Conservation (phyloP, 352 stramenopile genomes). For the Blastocystis sp. region DNA sequence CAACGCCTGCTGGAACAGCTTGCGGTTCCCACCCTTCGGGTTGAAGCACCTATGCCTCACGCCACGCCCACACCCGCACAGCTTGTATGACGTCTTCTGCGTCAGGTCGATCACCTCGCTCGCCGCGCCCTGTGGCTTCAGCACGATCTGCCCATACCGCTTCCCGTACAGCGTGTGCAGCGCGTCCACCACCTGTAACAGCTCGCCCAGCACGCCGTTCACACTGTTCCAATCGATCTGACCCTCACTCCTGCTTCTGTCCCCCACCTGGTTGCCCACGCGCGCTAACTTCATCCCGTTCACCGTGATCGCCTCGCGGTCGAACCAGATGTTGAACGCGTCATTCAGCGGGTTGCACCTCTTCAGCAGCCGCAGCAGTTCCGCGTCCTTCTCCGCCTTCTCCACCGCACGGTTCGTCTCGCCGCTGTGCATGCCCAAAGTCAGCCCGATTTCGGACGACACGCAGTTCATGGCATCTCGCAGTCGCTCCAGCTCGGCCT, state of each 20-base stretch:
- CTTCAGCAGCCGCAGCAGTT: conserved; percentile 32
- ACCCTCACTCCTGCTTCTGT: not conserved
- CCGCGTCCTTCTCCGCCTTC: conserved; percentile 11
- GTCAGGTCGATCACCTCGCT: conserved; percentile 50
- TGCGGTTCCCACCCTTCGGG: conserved; percentile 38
- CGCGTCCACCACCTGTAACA: conserved; percentile 4
- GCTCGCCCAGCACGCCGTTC: conserved; percentile 39
- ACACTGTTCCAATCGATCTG: conserved; percentile 27
- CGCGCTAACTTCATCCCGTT: conserved; percentile 21
- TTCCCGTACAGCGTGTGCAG: conserved; percentile 33
- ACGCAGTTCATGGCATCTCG: conserved; percentile 44
- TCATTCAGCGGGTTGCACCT: conserved; percentile 56
- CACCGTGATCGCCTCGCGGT: conserved; percentile 7
- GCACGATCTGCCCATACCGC: not conserved
- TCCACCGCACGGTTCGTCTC: conserved; percentile 15
- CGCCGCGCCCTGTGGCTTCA: not conserved
- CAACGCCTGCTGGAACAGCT: conserved; percentile 36
- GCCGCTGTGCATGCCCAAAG: conserved; percentile 2
- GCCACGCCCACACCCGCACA: not conserved
- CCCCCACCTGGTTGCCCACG: conserved; percentile 3
- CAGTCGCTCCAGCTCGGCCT: not conserved
- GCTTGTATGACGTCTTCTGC: conserved; percentile 23
- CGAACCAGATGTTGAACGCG: conserved; percentile 48
- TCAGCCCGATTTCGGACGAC: conserved; percentile 15
- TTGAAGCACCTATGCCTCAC: conserved; percentile 43